Conservation (phyloP, 2,329 filamentous ascomycete species). For the Diplodia sapinea region DNA sequence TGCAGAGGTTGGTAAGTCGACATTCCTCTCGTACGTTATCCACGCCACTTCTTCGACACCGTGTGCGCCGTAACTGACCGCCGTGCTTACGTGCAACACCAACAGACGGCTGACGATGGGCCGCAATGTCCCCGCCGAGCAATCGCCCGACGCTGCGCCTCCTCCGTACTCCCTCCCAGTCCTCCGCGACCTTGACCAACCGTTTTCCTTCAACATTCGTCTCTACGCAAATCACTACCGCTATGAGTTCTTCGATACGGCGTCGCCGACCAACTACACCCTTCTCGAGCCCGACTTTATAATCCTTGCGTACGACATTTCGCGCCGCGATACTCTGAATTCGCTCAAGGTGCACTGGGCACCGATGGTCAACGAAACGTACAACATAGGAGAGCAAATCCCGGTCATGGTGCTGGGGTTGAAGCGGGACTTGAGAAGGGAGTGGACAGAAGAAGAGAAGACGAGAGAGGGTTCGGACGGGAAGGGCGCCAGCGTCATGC, state of each 20-base stretch:
- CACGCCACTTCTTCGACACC: background rate
- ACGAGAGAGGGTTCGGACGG: background rate
- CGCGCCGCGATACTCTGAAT: constrained; percentile 56
- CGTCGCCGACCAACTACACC: constrained; percentile 63
- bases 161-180: constrained; percentile 48
- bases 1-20: constrained; percentile 65
- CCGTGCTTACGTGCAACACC: background rate
- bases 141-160: constrained; percentile 41
- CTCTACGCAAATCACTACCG: constrained; percentile 62
- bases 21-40: constrained; percentile 64
- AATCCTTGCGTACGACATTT: constrained; percentile 65
- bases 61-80: background rate
- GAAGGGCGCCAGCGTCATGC: constrained; percentile 54
- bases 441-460: constrained; percentile 42
- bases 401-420: constrained; percentile 66
- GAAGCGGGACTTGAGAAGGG: constrained; percentile 61
- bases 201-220: constrained; percentile 64
- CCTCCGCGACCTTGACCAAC: constrained; percentile 63
- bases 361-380: constrained; percentile 55
- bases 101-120: constrained; percentile 38
- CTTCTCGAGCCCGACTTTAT: constrained; percentile 61
- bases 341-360: constrained; percentile 56
- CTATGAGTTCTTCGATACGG: constrained; percentile 63
- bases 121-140: constrained; percentile 38
- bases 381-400: constrained; percentile 58